Evolutionary conservation across 805 yeast genomes (phyloP), one percentile per base, ranked within the genome.

Genomic region (Cyberlindnera euphorbiae): DNA sequence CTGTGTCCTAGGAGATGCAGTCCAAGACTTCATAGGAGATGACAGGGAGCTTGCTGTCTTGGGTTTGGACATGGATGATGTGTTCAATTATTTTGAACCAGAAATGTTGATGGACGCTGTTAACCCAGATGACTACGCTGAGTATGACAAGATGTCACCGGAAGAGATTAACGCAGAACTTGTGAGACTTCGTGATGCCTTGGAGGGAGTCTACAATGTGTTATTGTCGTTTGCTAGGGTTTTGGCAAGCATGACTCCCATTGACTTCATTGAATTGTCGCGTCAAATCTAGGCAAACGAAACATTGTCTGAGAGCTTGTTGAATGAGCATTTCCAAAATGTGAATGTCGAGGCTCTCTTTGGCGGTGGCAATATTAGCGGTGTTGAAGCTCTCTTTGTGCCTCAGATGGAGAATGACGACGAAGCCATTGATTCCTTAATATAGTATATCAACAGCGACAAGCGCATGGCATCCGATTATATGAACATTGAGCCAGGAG

Each of bases 231-330:
- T 47, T 27, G 53, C 49, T 1, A 31, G 31, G n/a, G 36, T 40
- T 3, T 35, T 47, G 28, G 37, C 39, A 12, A 39, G 44, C 24
- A 17, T 47, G 12, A 42, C 46, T 7, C 25, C 42, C 3, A 41
- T 27, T 6, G 50, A 45, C 26, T 28, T 47, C 13, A 13, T 49
- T 24, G 35, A 41, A 4, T 36, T 47, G 38, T 39, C 51, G 5
- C 45, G 42, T 4, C 12, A 17, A 17, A 30, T 45, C 16, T 28
- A 27, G 17, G 17, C 24, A 6, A 30, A 35, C 11, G 32, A 28
- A 10, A 28, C 30, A 9, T 28, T 36, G 28, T 22, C 19, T 13
- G 36, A 26, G 28, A 37, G 10, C 18, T 12, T 33, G 30, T 18
- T 19, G 16, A 38, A 30, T 14, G 41, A 36, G 8, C 36, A 35